Evolutionary conservation across 805 yeast species (phyloP).

Genomic region (Candida argentea): DNA sequence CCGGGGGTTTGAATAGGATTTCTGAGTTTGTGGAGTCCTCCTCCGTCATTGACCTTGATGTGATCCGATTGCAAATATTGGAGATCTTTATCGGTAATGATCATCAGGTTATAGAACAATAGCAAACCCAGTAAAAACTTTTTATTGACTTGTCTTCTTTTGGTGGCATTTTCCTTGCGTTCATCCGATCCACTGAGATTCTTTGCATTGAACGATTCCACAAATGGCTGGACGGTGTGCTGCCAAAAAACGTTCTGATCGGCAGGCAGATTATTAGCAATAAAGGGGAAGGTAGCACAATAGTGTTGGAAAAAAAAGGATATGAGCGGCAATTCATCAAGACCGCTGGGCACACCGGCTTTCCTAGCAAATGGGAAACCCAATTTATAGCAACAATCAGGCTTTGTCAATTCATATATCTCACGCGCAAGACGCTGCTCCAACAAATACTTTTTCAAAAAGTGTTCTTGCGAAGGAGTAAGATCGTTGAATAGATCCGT

Average conservation of each 20-base stretch:
- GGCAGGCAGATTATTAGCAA: slow-evolving; percentile 38
- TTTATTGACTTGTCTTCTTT: slow-evolving; percentile 49
- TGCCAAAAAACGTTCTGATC: slow-evolving; percentile 60
- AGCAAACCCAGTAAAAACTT: slow-evolving; percentile 56
- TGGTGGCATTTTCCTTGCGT: slow-evolving; percentile 56
- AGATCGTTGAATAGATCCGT: no score
- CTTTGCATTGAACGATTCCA: slow-evolving; percentile 67
- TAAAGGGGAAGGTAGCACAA: slow-evolving; percentile 66
- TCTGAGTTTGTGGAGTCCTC: slow-evolving; percentile 20
- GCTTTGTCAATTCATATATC: slow-evolving; percentile 46
- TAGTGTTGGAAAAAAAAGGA: slow-evolving; percentile 56
- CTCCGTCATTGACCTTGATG: slow-evolving; percentile 26
- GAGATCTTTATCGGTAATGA: slow-evolving; percentile 51
- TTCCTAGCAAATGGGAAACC: slow-evolving; percentile 68
- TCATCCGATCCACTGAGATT: slow-evolving; percentile 66
- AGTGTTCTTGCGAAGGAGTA: slow-evolving; percentile 67
- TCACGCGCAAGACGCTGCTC: slow-evolving; percentile 54
- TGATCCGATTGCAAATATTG: slow-evolving; percentile 30
- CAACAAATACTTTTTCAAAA: slow-evolving; percentile 73
- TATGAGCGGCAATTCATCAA: slow-evolving; percentile 46
- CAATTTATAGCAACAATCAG: slow-evolving; percentile 53
- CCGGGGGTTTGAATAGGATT: slow-evolving; percentile 2
- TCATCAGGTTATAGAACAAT: slow-evolving; percentile 64
- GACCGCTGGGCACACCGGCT: slow-evolving; percentile 12
- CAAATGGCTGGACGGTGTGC: slow-evolving; percentile 66